A percentile compares a stretch with the other conserved stretches of the same genome.
Evolutionary conservation across 805 yeast species (phyloP).

Genomic region (Lipomyces starkeyi): DNA sequence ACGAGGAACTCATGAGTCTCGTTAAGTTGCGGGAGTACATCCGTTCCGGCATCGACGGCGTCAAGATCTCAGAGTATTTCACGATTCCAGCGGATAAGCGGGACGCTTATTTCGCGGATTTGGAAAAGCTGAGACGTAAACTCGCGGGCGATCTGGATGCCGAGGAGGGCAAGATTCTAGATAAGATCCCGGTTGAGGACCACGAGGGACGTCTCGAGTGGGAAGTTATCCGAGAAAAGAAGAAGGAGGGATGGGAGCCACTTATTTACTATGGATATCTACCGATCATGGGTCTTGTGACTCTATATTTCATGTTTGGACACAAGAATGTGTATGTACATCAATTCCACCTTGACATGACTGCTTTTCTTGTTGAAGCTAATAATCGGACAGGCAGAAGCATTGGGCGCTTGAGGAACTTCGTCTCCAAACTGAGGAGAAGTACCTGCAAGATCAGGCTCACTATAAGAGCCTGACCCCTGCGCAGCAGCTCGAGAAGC

Average conservation of each 20-base stretch:
- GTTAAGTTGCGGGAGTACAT: slow-evolving; percentile 60
- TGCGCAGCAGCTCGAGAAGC: slow-evolving; percentile 68
- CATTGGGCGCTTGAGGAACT: slow-evolving; percentile 88
- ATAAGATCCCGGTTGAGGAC: slow-evolving; percentile 83
- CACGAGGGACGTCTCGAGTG: slow-evolving; percentile 79
- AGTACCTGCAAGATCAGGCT: slow-evolving; percentile 60
- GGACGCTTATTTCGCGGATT: neutral
- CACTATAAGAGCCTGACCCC: slow-evolving; percentile 51
- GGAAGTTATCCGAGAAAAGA: slow-evolving; percentile 75
- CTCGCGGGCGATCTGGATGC: slow-evolving; percentile 14
- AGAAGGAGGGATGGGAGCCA: slow-evolving; percentile 85
- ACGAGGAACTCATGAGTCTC: slow-evolving; percentile 71
- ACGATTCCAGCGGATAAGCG: slow-evolving; percentile 10
- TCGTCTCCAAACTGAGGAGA: slow-evolving; percentile 74
- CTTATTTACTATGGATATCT: slow-evolving; percentile 73
- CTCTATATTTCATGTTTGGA: slow-evolving; percentile 58
- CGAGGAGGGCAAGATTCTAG: slow-evolving; percentile 69
- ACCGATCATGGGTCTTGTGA: slow-evolving; percentile 67
- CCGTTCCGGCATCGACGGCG: slow-evolving; percentile 9
- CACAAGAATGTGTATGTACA: slow-evolving; percentile 51
- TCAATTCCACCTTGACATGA: neutral
- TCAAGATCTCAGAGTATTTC: slow-evolving; percentile 13
- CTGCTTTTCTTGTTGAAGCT: neutral
- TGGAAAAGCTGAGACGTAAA: slow-evolving; percentile 7
- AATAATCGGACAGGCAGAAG: slow-evolving; percentile 44